Evolutionary conservation across 2,329 filamentous ascomycete genomes (phyloP).

Genomic region (Fusarium stilboides): DNA sequence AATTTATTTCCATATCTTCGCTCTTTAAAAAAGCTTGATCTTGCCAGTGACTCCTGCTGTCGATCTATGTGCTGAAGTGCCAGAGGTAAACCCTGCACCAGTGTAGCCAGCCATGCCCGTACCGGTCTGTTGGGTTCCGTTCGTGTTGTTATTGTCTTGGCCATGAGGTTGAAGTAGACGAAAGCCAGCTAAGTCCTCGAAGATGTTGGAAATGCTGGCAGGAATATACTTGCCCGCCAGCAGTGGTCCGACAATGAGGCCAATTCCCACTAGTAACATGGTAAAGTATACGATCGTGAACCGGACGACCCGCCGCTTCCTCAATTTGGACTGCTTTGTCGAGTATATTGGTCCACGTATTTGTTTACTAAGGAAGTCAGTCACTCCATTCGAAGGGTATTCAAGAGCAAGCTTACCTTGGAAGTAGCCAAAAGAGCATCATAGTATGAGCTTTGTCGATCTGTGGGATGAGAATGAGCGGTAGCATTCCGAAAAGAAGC

Average conservation of each 20-base stretch:
- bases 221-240: constrained; percentile 73
- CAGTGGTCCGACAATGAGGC: constrained; percentile 83
- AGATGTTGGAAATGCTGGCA: not conserved
- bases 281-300: constrained; percentile 93
- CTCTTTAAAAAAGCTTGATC: too few relatives aligned
- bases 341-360: constrained; percentile 99
- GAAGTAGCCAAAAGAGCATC: constrained; percentile 98
- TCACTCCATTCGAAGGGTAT: constrained; percentile 33
- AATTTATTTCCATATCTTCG: too few relatives aligned
- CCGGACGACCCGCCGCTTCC: constrained; percentile 91
- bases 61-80: too few relatives aligned
- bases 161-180: too few relatives aligned
- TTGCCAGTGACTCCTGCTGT: too few relatives aligned
- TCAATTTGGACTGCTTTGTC: constrained; percentile 97
- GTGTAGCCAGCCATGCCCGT: too few relatives aligned
- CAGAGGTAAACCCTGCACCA: too few relatives aligned
- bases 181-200: too few relatives aligned
- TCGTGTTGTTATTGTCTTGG: too few relatives aligned
- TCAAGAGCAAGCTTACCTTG: constrained; percentile 79
- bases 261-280: constrained; percentile 81
- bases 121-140: too few relatives aligned
- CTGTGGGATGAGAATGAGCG: constrained; percentile 86
- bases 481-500: constrained; percentile 93
- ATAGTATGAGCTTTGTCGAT: constrained; percentile 96
- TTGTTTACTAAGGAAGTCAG: constrained; percentile 79